These are phyloP conservation scores for Hygrophorus russula DNA, from an alignment of 768 basidiomycete species.

Conservation along the genomic window DNA sequence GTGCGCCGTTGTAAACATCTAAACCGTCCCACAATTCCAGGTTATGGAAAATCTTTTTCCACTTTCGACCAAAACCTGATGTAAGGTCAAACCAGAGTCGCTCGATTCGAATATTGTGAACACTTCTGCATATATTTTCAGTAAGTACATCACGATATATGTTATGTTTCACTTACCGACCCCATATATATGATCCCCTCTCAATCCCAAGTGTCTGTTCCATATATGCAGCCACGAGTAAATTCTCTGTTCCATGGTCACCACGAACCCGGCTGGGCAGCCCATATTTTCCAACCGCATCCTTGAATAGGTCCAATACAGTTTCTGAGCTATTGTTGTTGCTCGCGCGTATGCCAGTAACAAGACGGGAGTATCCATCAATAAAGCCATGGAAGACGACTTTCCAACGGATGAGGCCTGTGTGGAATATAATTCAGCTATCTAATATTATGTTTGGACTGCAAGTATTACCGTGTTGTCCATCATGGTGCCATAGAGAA, in stretches of 20 bases:
- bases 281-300: slow-evolving; percentile 14
- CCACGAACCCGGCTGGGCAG: slow-evolving; percentile 21
- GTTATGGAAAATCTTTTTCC: no score
- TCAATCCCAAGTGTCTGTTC: slow-evolving; percentile 6
- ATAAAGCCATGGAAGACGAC: slow-evolving; percentile 23
- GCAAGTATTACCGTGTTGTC: slow-evolving; percentile 13
- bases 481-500: slow-evolving; percentile 14
- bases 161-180: slow-evolving; percentile 8
- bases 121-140: slow-evolving; percentile 22
- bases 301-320: slow-evolving; percentile 12
- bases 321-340: slow-evolving; percentile 19
- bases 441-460: slow-evolving; percentile 3
- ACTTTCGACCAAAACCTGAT: slow-evolving; percentile 18
- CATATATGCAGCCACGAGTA: slow-evolving; percentile 13
- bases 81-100: slow-evolving; percentile 28
- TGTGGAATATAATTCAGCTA: background rate
- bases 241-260: slow-evolving; percentile 18
- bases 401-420: slow-evolving; percentile 20
- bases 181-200: slow-evolving; percentile 16
- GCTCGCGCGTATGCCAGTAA: slow-evolving; percentile 17
- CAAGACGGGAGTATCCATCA: slow-evolving; percentile 26
- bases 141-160: background rate
- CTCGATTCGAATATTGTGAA: slow-evolving; percentile 30
- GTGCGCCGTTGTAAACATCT: no score
- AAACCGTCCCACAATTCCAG: no score